Evolutionary conservation across 2,329 filamentous ascomycete species (phyloP), one percentile per base, ranked within the genome.

Genomic region (Cercospora sp.): DNA sequence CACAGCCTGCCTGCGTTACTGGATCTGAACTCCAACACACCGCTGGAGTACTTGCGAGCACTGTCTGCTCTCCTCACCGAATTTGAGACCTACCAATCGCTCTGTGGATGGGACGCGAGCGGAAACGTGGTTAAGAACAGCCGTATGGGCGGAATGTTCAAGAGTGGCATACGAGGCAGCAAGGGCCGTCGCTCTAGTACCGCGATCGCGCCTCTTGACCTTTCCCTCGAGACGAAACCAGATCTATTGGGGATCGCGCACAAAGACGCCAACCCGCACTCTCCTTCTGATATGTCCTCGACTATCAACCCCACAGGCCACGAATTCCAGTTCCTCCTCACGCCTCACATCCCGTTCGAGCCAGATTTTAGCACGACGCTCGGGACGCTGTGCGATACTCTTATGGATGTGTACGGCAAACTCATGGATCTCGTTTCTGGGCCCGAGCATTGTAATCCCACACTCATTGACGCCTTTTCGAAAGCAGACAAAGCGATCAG

Each of bases 361-460:
- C 95, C 95, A 0, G 95, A 99, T 80, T 99, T 97, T 76, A 95
- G 94, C 79, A 93, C 96, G 82, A 97, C 94, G 0, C 98, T 98
- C 81, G 91, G 93, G 13, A 97, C 95, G 12, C 85, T 99, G 6
- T 98, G 95, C 82, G 95, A 99, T 77, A 92, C 97, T 3, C 83
- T 99, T 69, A 96, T 97, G 74, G 95, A 98, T 79, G 92, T 90
- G 76, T 99, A 99, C 81, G 89, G 89, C 40, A 88, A 89, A 65
- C 87, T 99, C 30, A 83, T 96, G 74, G 85, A 84, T 53, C 83
- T 99, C 68, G 84, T 98, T 24, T 86, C 89, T n/a, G 88, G 88
- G 2, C 90, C 94, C 0, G 87, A 90, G 28, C 86, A 91, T 61
- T 95, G 92, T 76, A 87, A 85, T 4, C 71, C 75, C 5, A 70